Evolutionary conservation across 106 monocot genomes (phyloP), one percentile per base, ranked within the genome.

Genomic region (Posidonia australis): DNA sequence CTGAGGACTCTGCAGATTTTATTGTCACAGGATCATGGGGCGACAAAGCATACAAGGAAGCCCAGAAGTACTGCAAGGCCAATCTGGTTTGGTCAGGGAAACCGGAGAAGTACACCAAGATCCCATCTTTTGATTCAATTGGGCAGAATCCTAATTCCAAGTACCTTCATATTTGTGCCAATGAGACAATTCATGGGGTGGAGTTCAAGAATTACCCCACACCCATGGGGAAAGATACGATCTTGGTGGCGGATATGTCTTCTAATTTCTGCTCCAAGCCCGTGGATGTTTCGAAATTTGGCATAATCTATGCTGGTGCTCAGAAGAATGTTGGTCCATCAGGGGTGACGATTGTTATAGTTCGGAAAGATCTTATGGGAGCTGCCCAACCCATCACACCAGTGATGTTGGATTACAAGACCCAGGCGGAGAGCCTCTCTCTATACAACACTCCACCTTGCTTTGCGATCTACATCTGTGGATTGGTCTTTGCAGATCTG

Each of bases 371-470:
- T 67, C 75, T 98, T 9, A 58, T 98, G 28, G 90, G 96, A 3
- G 54, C 70, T 5, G 66, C 90, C 1, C 96, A 98, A 70, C 78
- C 82, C 0, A 79, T 75, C 58, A 98, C 96, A 21, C 96, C 96
- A 9, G 96, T 90, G 70, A 98, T 98, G 96, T 84, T 98, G 2
- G 96, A 98, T 62, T 90, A 81, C 84, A 90, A 90, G 78, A 86
- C 69, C 21, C 96, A 98, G 10, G 80, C 90, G 11, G 90, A 90
- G 30, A 63, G 41, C 30, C 71, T 62, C 5, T 90, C 90, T 1
- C 82, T 98, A 25, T 98, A 90, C 80, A 98, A 98, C 79, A 98
- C 96, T 1, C 96, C 96, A n/a, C 96, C 96, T 0, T 98, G 96
- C 65, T 82, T 82, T 21, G 84, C 80, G 1, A 85, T 98, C 66